Conservation (phyloP, 345 rosid species). For the Kandelia obovata region DNA sequence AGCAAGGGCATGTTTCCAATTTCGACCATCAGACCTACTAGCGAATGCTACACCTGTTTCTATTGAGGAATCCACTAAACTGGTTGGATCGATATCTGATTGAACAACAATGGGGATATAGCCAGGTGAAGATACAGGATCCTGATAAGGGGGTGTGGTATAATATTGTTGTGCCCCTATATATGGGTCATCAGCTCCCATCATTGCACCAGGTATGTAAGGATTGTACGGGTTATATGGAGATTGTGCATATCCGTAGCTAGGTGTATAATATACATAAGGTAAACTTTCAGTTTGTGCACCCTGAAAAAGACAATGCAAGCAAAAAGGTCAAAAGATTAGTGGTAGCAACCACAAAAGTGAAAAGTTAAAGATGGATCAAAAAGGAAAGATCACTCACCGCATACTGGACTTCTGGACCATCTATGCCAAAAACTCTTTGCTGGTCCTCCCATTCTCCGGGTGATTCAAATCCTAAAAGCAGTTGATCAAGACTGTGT, state of each 20-base stretch:
- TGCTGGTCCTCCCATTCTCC: conserved; percentile 91
- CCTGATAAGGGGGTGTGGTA: conserved; percentile 57
- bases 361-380: not conserved
- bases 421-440: conserved; percentile 72
- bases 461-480: conserved; percentile 79
- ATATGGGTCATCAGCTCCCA: conserved; percentile 60
- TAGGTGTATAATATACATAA: conserved; percentile 75
- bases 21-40: conserved; percentile 48
- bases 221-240: conserved; percentile 91
- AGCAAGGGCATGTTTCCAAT: conserved; percentile 36
- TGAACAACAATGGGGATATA: conserved; percentile 54
- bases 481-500: conserved; percentile 8
- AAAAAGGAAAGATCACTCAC: conserved; percentile 29
- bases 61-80: conserved; percentile 42
- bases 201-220: conserved; percentile 76
- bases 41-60: conserved; percentile 38
- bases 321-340: conserved; percentile 9
- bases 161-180: conserved; percentile 66
- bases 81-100: conserved; percentile 42
- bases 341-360: not conserved
- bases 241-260: conserved; percentile 79
- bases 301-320: conserved; percentile 48
- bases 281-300: conserved; percentile 75
- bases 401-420: conserved; percentile 69
- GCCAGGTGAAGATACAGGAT: conserved; percentile 51